These are phyloP conservation scores for Glaciozyma antarctica DNA, from an alignment of 768 basidiomycete genomes.

Conservation along the genomic window DNA sequence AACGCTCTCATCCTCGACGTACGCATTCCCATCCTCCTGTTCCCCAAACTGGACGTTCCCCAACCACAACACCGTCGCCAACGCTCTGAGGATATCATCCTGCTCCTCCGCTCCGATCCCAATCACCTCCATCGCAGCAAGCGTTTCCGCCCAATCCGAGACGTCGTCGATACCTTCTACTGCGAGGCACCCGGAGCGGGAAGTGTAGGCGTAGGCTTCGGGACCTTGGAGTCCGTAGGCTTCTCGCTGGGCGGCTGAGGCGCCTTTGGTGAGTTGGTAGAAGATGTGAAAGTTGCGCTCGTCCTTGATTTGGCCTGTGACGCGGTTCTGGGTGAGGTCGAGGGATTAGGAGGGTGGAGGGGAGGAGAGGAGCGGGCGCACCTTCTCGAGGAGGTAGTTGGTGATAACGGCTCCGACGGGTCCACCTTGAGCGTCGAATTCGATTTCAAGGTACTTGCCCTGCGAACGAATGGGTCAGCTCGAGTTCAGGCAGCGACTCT, in stretches of 20 bases:
- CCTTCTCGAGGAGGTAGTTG: conserved; percentile 95
- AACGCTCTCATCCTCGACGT: conserved; percentile 70
- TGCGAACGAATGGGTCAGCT: conserved; percentile 37
- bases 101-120: conserved; percentile 80
- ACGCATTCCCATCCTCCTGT: conserved; percentile 77
- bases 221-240: conserved; percentile 91
- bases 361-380: conserved; percentile 43
- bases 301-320: conserved; percentile 90
- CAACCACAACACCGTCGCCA: conserved; percentile 86
- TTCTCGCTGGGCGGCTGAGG: conserved; percentile 80
- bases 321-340: conserved; percentile 42
- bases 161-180: conserved; percentile 85
- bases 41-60: conserved; percentile 89
- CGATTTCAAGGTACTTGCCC: conserved; percentile 99
- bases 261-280: conserved; percentile 97
- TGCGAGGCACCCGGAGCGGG: conserved; percentile 78
- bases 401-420: conserved; percentile 97
- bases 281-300: conserved; percentile 99
- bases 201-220: conserved; percentile 88
- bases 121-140: conserved; percentile 90
- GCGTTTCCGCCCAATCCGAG: conserved; percentile 76
- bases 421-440: conserved; percentile 88
- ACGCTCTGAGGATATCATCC: conserved; percentile 81
- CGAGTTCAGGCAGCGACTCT: not conserved
- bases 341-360: not conserved